Evolutionary conservation across 768 basidiomycete genomes (phyloP), one percentile per base, ranked within the genome.

Genomic region (Candolleomyces efflorescens): DNA sequence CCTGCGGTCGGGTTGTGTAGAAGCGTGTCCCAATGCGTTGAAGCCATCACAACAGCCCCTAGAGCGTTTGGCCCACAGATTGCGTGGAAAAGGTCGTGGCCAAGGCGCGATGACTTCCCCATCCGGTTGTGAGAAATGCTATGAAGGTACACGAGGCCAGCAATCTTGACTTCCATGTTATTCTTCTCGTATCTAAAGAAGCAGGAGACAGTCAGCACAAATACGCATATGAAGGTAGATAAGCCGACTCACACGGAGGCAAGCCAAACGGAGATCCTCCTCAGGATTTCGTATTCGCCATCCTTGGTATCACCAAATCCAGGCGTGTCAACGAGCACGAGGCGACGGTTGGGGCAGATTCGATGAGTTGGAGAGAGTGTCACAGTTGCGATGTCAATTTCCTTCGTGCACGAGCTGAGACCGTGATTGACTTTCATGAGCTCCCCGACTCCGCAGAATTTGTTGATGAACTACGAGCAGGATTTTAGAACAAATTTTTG

Each of bases 261-360:
- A 23, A 72, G 53, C 65, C 68, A 71, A 5, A 60, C 53, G 12
- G 66, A 63, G 53, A 73, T 66, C 9, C 48, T 50, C 15, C 56
- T 36, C 32, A 72, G 56, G 15, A 72, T 68, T 11, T 69, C 65
- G 1, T 51, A 32, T 43, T 72, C 68, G 20, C 48, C 17, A 12
- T 23, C 22, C 27, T 51, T 24, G 13, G 64, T 66, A 56, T 70
- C 67, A 38, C 68, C 64, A 54, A 71, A 69, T 1, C 69, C 68
- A 0, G 69, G 68, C 0, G 68, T 68, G 52, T 72, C 70, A 20
- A 70, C 64, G 3, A 71, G 53, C 2, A 68, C 62, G 17, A 68
- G 13, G 18, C 56, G 48, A 24, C 49, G n/a, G 4, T 24, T 24
- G 10, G 47, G 47, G 26, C 9, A 49, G 4, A 24, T 26, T n/a